A percentile compares a stretch with the other conserved stretches of the same genome.
Conservation (phyloP, 129 eudicot genomes). For the Pittosporum tobira region DNA sequence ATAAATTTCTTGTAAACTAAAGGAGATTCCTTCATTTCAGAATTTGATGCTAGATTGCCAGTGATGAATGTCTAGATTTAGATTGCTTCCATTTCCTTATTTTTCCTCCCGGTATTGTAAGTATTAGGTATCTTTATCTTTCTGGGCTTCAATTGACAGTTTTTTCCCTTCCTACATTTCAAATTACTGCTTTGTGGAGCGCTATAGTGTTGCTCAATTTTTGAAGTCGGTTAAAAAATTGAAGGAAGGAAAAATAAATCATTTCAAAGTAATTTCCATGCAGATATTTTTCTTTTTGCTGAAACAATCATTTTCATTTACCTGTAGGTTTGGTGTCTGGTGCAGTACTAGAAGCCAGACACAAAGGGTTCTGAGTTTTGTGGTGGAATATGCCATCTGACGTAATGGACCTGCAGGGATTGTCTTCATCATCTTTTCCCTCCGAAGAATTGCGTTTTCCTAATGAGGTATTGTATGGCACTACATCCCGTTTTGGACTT, state of each 20-base stretch:
- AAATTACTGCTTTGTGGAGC: neutral
- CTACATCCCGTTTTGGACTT: neutral
- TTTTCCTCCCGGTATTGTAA: no score
- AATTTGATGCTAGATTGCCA: neutral
- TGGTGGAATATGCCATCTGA: constrained; percentile 46
- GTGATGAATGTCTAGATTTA: neutral
- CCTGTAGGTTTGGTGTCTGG: constrained; percentile 8
- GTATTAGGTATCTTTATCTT: neutral
- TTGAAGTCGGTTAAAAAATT: neutral
- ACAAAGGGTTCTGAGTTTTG: constrained; percentile 7
- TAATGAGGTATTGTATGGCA: constrained; percentile 37
- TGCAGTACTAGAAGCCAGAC: constrained; percentile 9
- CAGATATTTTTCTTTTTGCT: constrained; percentile 9
- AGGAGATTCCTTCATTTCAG: neutral
- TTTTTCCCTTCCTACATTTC: neutral
- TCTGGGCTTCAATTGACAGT: constrained; percentile 1
- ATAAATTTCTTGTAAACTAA: neutral
- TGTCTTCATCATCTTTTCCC: constrained; percentile 45
- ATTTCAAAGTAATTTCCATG: neutral
- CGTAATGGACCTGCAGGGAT: constrained; percentile 36
- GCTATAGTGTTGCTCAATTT: neutral
- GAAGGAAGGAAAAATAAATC: neutral
- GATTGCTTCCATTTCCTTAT: neutral
- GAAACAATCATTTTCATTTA: constrained; percentile 16
- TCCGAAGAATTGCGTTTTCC: constrained; percentile 36